Percentiles rank a stretch among this genome's conserved stretches.
Conservation (phyloP, 306 rosid genomes). For the Echinosophora koreensis region DNA sequence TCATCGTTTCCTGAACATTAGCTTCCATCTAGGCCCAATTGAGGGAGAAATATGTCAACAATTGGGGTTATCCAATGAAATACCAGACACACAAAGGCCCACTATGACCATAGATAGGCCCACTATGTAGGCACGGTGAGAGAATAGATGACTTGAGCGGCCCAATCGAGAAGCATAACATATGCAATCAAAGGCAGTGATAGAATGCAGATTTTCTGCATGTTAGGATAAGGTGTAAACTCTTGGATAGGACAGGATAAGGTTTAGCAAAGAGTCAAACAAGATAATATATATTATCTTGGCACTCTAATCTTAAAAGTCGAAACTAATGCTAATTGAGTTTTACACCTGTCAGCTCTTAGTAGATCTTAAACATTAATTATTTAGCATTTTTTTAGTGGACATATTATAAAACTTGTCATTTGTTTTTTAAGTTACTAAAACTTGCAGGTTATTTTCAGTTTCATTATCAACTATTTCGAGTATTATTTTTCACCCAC, state of each 20-base stretch:
- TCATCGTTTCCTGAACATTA: constrained; percentile 52
- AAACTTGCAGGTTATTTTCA: no score
- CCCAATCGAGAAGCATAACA: not conserved
- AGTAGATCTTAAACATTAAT: not conserved
- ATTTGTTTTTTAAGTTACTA: no score
- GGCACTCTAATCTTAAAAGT: not conserved
- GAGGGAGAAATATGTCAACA: not conserved
- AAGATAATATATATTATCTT: not conserved
- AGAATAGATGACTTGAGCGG: not conserved
- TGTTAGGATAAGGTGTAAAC: no score
- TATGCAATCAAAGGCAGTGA: no score
- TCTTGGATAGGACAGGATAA: no score
- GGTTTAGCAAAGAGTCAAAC: no score
- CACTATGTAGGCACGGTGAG: no score
- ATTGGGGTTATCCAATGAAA: not conserved
- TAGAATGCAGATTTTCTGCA: not conserved
- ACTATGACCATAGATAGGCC: not conserved
- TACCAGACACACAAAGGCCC: not conserved
- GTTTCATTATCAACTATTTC: no score
- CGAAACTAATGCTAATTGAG: not conserved
- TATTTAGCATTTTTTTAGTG: no score
- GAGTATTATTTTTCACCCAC: no score
- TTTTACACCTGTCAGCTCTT: not conserved
- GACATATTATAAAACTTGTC: no score
- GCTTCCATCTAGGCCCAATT: not conserved